Conservation (phyloP, 129 eudicot species). For the Deinandra increscens region DNA sequence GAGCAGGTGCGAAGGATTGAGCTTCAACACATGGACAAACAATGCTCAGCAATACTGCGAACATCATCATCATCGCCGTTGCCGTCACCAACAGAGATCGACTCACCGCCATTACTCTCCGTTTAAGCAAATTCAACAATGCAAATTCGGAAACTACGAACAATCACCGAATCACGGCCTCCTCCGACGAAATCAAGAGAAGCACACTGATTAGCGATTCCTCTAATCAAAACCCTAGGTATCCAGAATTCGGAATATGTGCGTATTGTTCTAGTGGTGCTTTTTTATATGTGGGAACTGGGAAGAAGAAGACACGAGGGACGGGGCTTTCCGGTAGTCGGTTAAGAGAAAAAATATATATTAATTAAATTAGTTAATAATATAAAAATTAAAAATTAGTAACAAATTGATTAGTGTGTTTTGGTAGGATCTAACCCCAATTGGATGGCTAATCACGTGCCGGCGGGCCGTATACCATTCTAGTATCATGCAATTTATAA, state of each 20-base stretch:
- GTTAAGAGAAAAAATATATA: conserved; percentile 6
- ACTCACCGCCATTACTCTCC: conserved; percentile 22
- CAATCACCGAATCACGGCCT: neutral
- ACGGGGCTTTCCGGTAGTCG: conserved; percentile 24
- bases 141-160: neutral
- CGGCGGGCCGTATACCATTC: no score
- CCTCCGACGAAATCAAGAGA: neutral
- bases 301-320: conserved; percentile 1
- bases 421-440: neutral
- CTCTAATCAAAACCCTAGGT: conserved; percentile 28
- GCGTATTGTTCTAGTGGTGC: neutral
- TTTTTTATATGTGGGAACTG: neutral
- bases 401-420: neutral
- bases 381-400: no score
- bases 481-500: no score
- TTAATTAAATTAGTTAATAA: no score
- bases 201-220: conserved; percentile 5
- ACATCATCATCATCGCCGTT: conserved; percentile 23
- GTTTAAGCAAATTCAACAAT: neutral
- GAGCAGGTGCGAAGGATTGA: conserved; percentile 38
- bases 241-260: neutral
- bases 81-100: conserved; percentile 22
- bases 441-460: conserved; percentile 8
- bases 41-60: conserved; percentile 28
- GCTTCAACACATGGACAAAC: conserved; percentile 39